Conservation (phyloP, 768 basidiomycete species). For the Amanita rubescens region DNA sequence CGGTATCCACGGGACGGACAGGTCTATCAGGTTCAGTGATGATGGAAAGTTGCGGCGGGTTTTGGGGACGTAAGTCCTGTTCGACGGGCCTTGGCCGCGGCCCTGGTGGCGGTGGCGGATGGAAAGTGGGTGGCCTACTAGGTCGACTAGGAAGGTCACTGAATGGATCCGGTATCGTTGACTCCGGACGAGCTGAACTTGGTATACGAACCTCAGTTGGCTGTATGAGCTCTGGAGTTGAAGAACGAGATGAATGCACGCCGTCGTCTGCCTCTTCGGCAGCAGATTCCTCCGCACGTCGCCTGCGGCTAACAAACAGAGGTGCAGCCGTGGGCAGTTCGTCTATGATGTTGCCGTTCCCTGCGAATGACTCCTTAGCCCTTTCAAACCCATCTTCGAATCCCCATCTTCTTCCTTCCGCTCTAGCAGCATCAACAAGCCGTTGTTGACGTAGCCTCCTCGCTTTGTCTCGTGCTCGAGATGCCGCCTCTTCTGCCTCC, state of each 20-base stretch:
- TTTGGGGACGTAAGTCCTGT: background rate
- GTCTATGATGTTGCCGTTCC: background rate
- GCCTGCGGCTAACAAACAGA: background rate
- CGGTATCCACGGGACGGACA: background rate
- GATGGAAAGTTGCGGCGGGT: background rate
- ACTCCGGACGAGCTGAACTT: constrained; percentile 1
- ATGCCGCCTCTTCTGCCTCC: constrained; percentile 50
- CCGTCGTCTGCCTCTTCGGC: background rate
- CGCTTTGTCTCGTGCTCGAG: constrained; percentile 42
- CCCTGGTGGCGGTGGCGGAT: background rate
- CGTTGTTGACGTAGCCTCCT: constrained; percentile 44
- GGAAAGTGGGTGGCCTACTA: background rate
- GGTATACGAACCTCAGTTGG: constrained; percentile 6
- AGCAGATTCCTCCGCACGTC: background rate
- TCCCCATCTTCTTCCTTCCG: constrained; percentile 49
- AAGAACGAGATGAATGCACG: background rate
- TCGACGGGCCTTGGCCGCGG: background rate
- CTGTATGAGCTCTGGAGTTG: constrained; percentile 1
- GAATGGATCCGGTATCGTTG: background rate
- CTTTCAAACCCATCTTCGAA: constrained; percentile 41
- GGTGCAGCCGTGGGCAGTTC: background rate
- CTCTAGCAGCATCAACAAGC: constrained; percentile 43
- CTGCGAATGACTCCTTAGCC: constrained; percentile 24
- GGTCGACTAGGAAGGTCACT: background rate
- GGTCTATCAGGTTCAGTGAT: background rate